These are phyloP conservation scores for Yamadazyma membranifaciens DNA, from an alignment of 1,139 yeast species.

Conservation along the genomic window DNA sequence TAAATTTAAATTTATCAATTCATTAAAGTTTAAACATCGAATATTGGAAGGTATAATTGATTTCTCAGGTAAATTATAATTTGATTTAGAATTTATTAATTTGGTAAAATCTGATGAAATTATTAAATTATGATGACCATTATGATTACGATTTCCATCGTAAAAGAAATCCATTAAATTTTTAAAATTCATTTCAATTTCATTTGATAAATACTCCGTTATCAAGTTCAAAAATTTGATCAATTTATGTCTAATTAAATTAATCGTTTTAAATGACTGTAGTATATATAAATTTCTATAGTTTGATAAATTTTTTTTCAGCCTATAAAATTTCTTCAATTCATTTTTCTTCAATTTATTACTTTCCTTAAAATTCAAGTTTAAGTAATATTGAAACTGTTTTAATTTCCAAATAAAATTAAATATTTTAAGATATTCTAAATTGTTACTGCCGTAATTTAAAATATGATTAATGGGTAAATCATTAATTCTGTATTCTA, in stretches of 20 bases:
- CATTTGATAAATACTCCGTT: conserved; percentile 43
- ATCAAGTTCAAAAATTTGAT: conserved; percentile 44
- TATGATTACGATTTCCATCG: conserved; percentile 13
- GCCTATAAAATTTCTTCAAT: conserved; percentile 20
- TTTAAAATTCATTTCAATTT: conserved; percentile 45
- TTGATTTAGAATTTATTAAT: conserved; percentile 12
- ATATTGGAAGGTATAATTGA: conserved; percentile 16
- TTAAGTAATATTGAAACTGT: conserved; percentile 55
- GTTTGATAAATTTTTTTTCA: conserved; percentile 9
- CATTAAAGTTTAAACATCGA: conserved; percentile 44
- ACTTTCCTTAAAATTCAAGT: conserved; percentile 36
- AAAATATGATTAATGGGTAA: conserved; percentile 50
- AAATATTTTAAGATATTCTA: conserved; percentile 77
- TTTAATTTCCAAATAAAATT: conserved; percentile 81
- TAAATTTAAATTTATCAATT: conserved; percentile 41
- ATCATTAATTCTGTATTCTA: conserved; percentile 69
- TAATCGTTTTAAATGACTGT: conserved; percentile 37
- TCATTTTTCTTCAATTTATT: conserved; percentile 36
- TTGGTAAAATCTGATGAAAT: conserved; percentile 10
- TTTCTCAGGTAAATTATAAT: conserved; percentile 14
- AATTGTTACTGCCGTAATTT: conserved; percentile 33
- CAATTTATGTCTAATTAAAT: conserved; percentile 46
- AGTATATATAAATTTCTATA: conserved; percentile 24
- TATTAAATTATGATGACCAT: background rate
- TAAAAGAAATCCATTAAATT: conserved; percentile 17